Evolutionary conservation across 2,329 filamentous ascomycete species (phyloP).

Genomic region (Neopestalotiopsis sp.): DNA sequence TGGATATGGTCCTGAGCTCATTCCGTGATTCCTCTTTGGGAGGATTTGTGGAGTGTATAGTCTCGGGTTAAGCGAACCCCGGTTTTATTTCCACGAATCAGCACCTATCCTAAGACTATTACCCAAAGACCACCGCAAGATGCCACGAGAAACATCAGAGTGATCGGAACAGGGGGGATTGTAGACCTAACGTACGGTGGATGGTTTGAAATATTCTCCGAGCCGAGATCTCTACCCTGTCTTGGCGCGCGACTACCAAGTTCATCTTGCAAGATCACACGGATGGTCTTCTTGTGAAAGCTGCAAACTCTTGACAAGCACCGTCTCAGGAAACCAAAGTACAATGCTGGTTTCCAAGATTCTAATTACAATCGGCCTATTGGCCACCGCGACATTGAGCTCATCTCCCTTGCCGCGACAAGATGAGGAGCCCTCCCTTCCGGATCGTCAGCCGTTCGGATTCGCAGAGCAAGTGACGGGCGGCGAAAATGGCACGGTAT

Average conservation of each 20-base stretch:
- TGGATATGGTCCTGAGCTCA: neutral
- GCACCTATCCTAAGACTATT: neutral
- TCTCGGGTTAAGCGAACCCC: constrained; percentile 11
- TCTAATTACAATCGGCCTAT: neutral
- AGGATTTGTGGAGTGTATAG: constrained; percentile 6
- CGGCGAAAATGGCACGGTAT: constrained; percentile 25
- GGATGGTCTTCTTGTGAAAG: neutral
- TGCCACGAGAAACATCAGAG: neutral
- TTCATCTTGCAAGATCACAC: neutral
- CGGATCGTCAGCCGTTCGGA: constrained; percentile 27
- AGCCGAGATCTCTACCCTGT: neutral
- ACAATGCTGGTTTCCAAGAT: neutral
- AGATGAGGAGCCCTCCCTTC: constrained; percentile 15
- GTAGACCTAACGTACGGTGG: neutral
- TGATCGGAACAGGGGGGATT: neutral
- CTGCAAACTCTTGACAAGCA: neutral
- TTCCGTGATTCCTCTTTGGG: constrained; percentile 8
- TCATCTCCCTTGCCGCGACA: neutral
- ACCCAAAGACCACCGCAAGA: neutral
- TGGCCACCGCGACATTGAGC: neutral
- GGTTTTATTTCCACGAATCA: constrained; percentile 12
- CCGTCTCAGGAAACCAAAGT: neutral
- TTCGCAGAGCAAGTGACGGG: constrained; percentile 26
- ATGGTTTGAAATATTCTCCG: neutral
- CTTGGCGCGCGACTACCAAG: neutral